Evolutionary conservation across 2,329 filamentous ascomycete genomes (phyloP), one percentile per base, ranked within the genome.

Genomic region (Cladosporium colombiae): DNA sequence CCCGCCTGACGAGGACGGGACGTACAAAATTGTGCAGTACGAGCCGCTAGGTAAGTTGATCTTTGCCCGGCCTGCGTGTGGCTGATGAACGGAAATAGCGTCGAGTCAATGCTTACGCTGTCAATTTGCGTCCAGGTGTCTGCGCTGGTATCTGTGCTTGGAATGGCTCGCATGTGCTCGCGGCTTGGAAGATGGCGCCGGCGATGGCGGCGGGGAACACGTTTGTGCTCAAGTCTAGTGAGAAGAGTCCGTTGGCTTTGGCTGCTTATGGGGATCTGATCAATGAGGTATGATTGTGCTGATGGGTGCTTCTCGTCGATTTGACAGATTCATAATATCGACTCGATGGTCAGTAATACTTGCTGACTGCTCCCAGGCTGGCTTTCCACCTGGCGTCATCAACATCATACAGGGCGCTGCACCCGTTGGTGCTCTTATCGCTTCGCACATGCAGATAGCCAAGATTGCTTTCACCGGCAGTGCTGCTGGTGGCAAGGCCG

Each of bases 391-490:
- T 1, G 78, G 79, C 2, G 78, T 80, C 2, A 81, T 91, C 77
- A 92, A 93, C 84, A 83, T 92, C 74, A 83, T 88, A 78, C 91
- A 90, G 65, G 92, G 92, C 68, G 92, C 92, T 74, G 91, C 88
- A 81, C 80, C 88, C 66, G 91, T 91, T 62, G 92, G 92, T 18
- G 62, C 62, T 44, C 27, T 60, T 5, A 27, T 65, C 27, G 62
- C 62, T 10, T 52, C 53, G 8, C 62, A 65, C 49, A 63, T 62
- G 44, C 33, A 50, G 11, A 61, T 67, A 46, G 16, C 37, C 55
- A 67, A 67, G 46, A 50, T 67, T 10, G 62, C 65, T 16, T 67
- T 67, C 56, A 74, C 72, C 7, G 72, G 72, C 46, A 68, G 65
- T 16, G 64, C 62, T 16, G 53, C 66, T 5, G 73, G 72, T n/a